These are phyloP conservation scores for Ophiocordyceps polyrhachis-furcata DNA, from an alignment of 2,329 filamentous ascomycete genomes.

Conservation along the genomic window DNA sequence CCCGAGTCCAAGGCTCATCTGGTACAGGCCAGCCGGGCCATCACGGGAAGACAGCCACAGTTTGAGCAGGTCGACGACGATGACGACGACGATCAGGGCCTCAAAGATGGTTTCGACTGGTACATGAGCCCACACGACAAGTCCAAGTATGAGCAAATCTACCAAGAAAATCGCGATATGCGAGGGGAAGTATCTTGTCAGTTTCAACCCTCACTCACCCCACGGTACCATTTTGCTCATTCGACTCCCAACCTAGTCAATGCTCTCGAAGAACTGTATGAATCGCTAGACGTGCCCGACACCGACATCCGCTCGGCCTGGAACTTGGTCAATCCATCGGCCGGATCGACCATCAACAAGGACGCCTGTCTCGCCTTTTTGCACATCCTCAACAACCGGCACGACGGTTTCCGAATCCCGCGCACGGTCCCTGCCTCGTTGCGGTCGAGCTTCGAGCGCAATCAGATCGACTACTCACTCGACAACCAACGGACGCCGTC, in stretches of 20 bases:
- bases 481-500: slow-evolving; percentile 49
- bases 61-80: slow-evolving; percentile 78
- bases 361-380: slow-evolving; percentile 88
- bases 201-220: slow-evolving; percentile 10
- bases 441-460: slow-evolving; percentile 79
- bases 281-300: slow-evolving; percentile 54
- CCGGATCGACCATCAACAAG: slow-evolving; percentile 69
- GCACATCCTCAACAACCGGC: slow-evolving; percentile 88
- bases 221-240: background rate
- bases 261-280: slow-evolving; percentile 67
- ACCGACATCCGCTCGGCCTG: slow-evolving; percentile 79
- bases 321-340: slow-evolving; percentile 93
- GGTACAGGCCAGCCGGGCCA: slow-evolving; percentile 62
- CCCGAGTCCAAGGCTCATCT: slow-evolving; percentile 88
- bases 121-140: slow-evolving; percentile 93
- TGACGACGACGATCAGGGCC: slow-evolving; percentile 60
- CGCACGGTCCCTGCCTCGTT: slow-evolving; percentile 82
- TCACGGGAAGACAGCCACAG: slow-evolving; percentile 60
- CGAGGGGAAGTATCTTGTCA: slow-evolving; percentile 67
- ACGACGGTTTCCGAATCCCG: slow-evolving; percentile 88
- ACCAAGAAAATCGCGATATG: slow-evolving; percentile 74
- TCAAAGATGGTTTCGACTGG: slow-evolving; percentile 98
- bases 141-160: slow-evolving; percentile 92
- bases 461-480: slow-evolving; percentile 90
- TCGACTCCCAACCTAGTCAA: slow-evolving; percentile 34